Evolutionary conservation across 768 basidiomycete species (phyloP).

Genomic region (Naematelia encephala): DNA sequence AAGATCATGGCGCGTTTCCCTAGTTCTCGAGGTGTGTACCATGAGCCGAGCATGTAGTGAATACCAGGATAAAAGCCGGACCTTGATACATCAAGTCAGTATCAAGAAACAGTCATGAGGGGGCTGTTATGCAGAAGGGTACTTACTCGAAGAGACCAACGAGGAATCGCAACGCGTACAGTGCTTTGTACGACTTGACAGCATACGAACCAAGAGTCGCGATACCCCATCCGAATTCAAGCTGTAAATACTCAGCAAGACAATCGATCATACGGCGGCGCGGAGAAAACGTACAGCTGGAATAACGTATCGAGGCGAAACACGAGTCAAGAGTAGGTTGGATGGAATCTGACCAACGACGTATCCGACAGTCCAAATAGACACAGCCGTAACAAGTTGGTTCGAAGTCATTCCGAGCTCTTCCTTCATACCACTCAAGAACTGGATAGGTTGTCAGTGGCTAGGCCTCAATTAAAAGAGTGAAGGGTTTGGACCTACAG

Average conservation of each 20-base stretch:
- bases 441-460: conserved; percentile 3
- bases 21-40: conserved; percentile 43
- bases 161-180: conserved; percentile 44
- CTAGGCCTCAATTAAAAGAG: not conserved
- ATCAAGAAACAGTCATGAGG: not conserved
- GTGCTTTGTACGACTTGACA: conserved; percentile 31
- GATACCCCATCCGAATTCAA: conserved; percentile 43
- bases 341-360: conserved; percentile 32
- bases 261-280: not conserved
- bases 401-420: conserved; percentile 37
- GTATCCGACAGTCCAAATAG: conserved; percentile 41
- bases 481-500: conserved; percentile 21
- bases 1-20: conserved; percentile 45
- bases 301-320: conserved; percentile 43
- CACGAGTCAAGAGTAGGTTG: conserved; percentile 35
- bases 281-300: conserved; percentile 13
- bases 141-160: conserved; percentile 43
- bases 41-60: conserved; percentile 43
- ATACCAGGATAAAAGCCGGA: conserved; percentile 46
- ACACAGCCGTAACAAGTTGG: conserved; percentile 30
- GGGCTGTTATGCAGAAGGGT: not conserved
- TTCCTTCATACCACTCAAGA: conserved; percentile 39
- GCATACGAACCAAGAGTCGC: conserved; percentile 38
- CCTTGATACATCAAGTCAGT: not conserved
- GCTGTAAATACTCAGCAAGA: conserved; percentile 3